A percentile compares a stretch with the other conserved stretches of the same genome.
Conservation (phyloP, 345 rosid species). For the Heritiera fomes region DNA sequence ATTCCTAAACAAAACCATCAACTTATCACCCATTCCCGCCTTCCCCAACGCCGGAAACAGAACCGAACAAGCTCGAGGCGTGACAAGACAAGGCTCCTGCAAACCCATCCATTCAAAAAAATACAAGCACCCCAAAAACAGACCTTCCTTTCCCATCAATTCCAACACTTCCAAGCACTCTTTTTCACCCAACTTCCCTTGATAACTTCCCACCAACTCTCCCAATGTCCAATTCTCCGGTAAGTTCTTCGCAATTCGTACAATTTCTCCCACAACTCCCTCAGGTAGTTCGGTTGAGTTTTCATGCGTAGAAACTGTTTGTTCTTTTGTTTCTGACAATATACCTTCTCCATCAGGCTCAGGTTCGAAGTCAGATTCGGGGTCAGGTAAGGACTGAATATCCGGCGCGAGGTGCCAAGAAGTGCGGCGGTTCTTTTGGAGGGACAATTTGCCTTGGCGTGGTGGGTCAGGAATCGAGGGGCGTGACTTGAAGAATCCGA, state of each 20-base stretch:
- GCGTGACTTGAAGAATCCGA: slow-evolving; percentile 67
- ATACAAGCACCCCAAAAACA: slow-evolving; percentile 53
- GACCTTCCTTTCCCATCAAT: slow-evolving; percentile 60
- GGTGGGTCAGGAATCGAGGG: slow-evolving; percentile 50
- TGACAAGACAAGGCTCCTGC: slow-evolving; percentile 68
- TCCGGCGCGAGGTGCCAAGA: slow-evolving; percentile 64
- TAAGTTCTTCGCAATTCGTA: slow-evolving; percentile 50
- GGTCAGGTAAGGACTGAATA: slow-evolving; percentile 25
- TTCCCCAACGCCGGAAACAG: slow-evolving; percentile 68
- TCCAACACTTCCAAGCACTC: slow-evolving; percentile 61
- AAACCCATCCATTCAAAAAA: slow-evolving; percentile 86
- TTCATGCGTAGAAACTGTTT: slow-evolving; percentile 20
- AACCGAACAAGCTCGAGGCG: slow-evolving; percentile 66
- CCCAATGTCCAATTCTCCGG: slow-evolving; percentile 63
- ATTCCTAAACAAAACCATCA: slow-evolving; percentile 59
- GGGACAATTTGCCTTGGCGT: slow-evolving; percentile 47
- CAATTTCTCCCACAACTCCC: slow-evolving; percentile 46
- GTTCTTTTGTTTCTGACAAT: slow-evolving; percentile 22
- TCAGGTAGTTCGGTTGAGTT: slow-evolving; percentile 19
- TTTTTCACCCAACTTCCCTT: slow-evolving; percentile 40
- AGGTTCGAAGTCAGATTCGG: slow-evolving; percentile 30
- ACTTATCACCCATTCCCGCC: slow-evolving; percentile 53
- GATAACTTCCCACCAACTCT: slow-evolving; percentile 51
- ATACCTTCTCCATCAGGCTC: slow-evolving; percentile 11
- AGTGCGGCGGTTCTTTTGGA: slow-evolving; percentile 66